Base-by-base conservation (phyloP, 306 rosid species). In the Dryas alaskensis region DNA sequence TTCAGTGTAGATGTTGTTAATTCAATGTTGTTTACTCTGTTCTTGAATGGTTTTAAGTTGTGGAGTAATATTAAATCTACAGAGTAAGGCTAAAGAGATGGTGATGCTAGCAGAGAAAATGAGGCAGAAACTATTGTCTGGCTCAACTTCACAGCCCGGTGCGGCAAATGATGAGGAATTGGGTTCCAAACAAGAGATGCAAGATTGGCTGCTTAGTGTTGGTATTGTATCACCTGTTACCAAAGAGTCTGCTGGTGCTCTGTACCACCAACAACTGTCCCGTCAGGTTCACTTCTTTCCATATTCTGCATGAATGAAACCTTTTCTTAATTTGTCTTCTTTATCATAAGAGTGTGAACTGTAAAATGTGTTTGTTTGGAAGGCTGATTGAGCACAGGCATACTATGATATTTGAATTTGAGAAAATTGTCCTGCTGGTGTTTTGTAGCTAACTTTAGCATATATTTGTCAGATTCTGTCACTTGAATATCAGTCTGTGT, bases 21-120 rank as follows among this genome's bases (percentile, higher is more conserved):
- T n/a, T n/a, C n/a, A n/a, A 59, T 72, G 16, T 51, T 54, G 3
- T 50, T 31, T 14, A 52, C 6, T 70, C 66, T 59, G 69, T 46
- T 10, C 52, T 73, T 51, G 54, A 51, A 66, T 71, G 64, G 75
- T 58, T 78, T 73, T 61, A 72, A 65, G 22, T 53, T 62, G 60
- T 66, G 72, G 76, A 59, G 52, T 46, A 46, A 76, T 78, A 55
- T 71, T 79, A 68, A 77, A 63, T 81, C 72, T 86, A 65, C 95
- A 94, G 99, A 84, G 96, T 79, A 94, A 94, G 85, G 97, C 99
- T 66, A 94, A 92, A 83, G 99, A 94, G 84, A 94, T 94, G 99
- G 97, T 92, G 81, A 77, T 82, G 87, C 90, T 94, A 63, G 99
- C 99, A n/a, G 99, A 94, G 81, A 94, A 86, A 83, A 92, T 94